Base-by-base conservation (phyloP, 306 rosid genomes). In the Castanea mollissima region DNA sequence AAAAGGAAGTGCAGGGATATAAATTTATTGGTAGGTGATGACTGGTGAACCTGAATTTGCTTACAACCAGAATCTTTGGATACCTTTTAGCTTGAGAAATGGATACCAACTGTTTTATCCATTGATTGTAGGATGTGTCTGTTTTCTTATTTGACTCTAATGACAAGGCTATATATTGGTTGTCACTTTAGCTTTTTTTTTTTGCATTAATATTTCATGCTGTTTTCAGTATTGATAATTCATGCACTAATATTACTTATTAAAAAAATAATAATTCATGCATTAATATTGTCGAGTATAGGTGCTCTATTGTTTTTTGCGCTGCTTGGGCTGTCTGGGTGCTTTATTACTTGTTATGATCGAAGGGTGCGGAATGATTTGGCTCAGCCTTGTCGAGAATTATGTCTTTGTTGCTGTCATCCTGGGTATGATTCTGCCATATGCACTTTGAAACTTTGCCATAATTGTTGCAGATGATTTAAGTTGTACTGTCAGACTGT, bases 381-480 rank as follows among this genome's bases (percentile, higher is more conserved):
- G 89, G 97, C 99, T 75, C 99, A 91, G 85, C 99, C 99, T 83
- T 95, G 99, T 80, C 87, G 99, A 83, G 99, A 95, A 84, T 89
- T 95, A 79, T 95, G 98, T 80, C 94, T 95, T 71, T 95, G 99
- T 86, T 95, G 99, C 88, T 95, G 99, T 70, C 99, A 93, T 74
- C 99, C 99, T 71, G 98, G 99, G 99, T 95, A 92, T 79, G 46
- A 72, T 76, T 81, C 74, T 82, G 23, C 74, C 78, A 68, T 62
- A 54, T 59, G 41, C 20, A 5, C 62, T 80, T 19, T 34, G 27
- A 68, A 71, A 51, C 64, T 73, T 74, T 79, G 35, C 35, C 71
- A 55, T 71, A 23, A 65, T 85, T 78, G 34, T 29, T 57, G 16
- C 62, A 55, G 77, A 44, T 73, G 19, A 68, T 76, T 76, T 58